Conservation (phyloP, 2,329 filamentous ascomycete genomes). For the Colletotrichum graminicola region DNA sequence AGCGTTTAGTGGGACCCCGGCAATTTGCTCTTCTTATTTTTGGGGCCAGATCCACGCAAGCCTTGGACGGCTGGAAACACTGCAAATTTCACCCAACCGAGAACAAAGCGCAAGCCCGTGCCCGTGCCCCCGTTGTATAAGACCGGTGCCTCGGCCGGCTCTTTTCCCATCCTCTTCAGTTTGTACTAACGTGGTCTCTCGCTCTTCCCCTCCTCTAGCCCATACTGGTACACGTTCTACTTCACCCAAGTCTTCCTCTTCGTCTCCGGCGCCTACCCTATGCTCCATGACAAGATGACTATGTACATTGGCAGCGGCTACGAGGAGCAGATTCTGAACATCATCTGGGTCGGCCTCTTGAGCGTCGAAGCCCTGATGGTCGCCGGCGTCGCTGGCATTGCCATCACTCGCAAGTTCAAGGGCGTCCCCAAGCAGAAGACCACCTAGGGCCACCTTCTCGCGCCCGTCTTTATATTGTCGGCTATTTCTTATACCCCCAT, state of each 20-base stretch:
- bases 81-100: neutral
- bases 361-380: slow-evolving; percentile 60
- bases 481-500: neutral
- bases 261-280: slow-evolving; percentile 43
- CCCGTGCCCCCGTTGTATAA: slow-evolving; percentile 2
- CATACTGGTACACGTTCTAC: slow-evolving; percentile 45
- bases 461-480: neutral
- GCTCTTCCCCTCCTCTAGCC: slow-evolving; percentile 1
- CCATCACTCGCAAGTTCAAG: slow-evolving; percentile 47
- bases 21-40: slow-evolving; percentile 31
- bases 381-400: slow-evolving; percentile 52
- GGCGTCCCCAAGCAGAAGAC: slow-evolving; percentile 41
- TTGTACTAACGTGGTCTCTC: slow-evolving; percentile 11
- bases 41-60: neutral
- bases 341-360: slow-evolving; percentile 61
- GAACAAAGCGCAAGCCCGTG: neutral
- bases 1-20: slow-evolving; percentile 28
- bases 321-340: slow-evolving; percentile 58
- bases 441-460: neutral
- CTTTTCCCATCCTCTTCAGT: neutral
- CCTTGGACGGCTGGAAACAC: slow-evolving; percentile 1
- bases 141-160: neutral
- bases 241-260: slow-evolving; percentile 43
- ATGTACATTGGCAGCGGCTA: slow-evolving; percentile 49
- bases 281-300: slow-evolving; percentile 47